Conservation (phyloP, 768 basidiomycete genomes). For the Collybia sordida region DNA sequence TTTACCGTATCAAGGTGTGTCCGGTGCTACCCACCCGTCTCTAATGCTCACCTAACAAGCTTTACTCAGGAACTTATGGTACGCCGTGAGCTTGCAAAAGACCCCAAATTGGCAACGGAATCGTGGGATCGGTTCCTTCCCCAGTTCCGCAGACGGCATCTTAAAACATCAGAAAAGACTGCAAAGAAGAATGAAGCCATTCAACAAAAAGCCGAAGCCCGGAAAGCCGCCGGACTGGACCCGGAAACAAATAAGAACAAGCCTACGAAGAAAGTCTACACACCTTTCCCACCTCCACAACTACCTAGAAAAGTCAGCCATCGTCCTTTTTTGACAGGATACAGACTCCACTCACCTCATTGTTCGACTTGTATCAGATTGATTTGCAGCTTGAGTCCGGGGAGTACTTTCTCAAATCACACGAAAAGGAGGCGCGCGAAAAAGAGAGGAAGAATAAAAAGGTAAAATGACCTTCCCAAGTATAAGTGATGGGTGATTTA, state of each 20-base stretch:
- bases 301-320: constrained; percentile 78
- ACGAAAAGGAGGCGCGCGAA: constrained; percentile 81
- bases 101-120: constrained; percentile 91
- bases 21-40: neutral
- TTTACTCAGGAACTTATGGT: constrained; percentile 90
- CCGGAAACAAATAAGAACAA: constrained; percentile 34
- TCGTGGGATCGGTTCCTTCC: constrained; percentile 98
- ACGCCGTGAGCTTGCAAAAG: constrained; percentile 94
- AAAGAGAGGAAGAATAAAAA: constrained; percentile 73
- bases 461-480: constrained; percentile 37
- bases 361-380: constrained; percentile 42
- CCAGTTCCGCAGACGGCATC: constrained; percentile 89
- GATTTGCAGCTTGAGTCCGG: constrained; percentile 95
- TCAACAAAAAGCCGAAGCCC: constrained; percentile 59
- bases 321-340: constrained; percentile 5
- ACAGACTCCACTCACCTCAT: neutral
- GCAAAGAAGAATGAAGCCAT: constrained; percentile 80
- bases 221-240: constrained; percentile 64
- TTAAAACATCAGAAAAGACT: constrained; percentile 94
- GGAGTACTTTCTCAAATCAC: constrained; percentile 95
- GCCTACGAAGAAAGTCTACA: constrained; percentile 86
- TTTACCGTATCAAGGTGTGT: constrained; percentile 93
- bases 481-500: too few species aligned
- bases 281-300: constrained; percentile 98
- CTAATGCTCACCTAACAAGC: neutral